Evolutionary conservation across 2,329 filamentous ascomycete genomes (phyloP).

Genomic region (Colletotrichum sp.): DNA sequence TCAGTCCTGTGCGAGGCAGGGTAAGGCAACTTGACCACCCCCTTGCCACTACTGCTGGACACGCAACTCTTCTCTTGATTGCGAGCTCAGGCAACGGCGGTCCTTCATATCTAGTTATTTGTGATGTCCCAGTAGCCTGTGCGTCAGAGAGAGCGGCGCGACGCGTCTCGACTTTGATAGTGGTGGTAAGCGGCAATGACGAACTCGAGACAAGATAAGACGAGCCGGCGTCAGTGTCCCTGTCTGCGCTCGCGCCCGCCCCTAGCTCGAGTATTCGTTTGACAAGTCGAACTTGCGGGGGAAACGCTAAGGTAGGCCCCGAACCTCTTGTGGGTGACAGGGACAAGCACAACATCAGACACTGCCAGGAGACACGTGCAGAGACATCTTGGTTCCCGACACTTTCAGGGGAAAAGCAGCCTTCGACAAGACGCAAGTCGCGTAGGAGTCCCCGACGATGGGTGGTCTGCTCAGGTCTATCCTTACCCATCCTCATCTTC

Average conservation of each 20-base stretch:
- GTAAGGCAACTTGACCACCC: neutral
- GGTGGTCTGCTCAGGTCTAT: neutral
- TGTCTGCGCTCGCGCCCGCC: neutral
- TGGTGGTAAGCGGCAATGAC: neutral
- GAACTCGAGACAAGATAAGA: conserved; percentile 4
- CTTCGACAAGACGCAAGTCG: neutral
- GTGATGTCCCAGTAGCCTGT: neutral
- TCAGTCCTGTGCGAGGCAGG: neutral
- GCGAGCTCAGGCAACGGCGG: neutral
- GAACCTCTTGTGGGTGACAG: conserved; percentile 7
- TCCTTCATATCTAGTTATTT: neutral
- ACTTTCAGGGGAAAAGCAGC: neutral
- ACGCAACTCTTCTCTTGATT: neutral
- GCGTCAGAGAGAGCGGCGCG: neutral
- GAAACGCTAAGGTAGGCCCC: conserved; percentile 14
- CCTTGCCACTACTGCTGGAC: neutral
- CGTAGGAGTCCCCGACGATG: neutral
- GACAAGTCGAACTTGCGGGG: conserved; percentile 22
- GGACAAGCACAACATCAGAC: conserved; percentile 19
- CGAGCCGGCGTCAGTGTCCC: neutral
- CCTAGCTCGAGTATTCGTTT: conserved; percentile 12
- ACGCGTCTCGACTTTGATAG: neutral
- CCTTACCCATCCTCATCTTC: neutral
- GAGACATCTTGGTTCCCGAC: neutral
- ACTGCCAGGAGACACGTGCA: conserved; percentile 12